Evolutionary conservation across 768 basidiomycete species (phyloP).

Genomic region (Kwoniella europaea): DNA sequence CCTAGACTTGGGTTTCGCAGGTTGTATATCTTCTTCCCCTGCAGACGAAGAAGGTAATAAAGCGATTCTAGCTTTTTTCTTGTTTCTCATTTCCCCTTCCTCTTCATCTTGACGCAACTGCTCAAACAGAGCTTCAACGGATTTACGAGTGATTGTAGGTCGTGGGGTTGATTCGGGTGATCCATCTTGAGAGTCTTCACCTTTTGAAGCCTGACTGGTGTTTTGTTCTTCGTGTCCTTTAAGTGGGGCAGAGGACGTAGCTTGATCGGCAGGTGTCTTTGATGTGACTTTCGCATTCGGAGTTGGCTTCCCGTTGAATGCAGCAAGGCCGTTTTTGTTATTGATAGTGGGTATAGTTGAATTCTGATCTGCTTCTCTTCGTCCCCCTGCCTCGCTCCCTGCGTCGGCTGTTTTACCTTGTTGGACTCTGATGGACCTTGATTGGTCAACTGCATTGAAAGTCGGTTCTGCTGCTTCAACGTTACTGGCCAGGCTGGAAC

Average conservation of each 20-base stretch:
- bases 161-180: not conserved
- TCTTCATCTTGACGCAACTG: not conserved
- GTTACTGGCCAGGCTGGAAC: not conserved
- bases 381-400: no score
- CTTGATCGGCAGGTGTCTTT: no score
- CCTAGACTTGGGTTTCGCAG: not conserved
- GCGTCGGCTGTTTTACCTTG: not conserved
- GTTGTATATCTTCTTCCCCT: not conserved
- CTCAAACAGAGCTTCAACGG: not conserved
- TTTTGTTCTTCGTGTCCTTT: not conserved
- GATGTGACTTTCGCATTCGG: no score
- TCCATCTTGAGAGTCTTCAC: not conserved
- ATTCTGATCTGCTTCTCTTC: no score
- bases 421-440: not conserved
- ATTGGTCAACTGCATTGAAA: no score
- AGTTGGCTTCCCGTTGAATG: no score
- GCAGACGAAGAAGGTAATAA: not conserved
- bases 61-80: conserved; percentile 2
- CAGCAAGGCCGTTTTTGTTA: no score
- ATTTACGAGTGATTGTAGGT: not conserved
- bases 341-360: no score
- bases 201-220: not conserved
- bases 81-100: not conserved
- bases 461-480: not conserved
- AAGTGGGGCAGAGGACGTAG: not conserved